Conservation (phyloP, 1,284 basidiomycete genomes). For the Exobasidium cylindrosporum region DNA sequence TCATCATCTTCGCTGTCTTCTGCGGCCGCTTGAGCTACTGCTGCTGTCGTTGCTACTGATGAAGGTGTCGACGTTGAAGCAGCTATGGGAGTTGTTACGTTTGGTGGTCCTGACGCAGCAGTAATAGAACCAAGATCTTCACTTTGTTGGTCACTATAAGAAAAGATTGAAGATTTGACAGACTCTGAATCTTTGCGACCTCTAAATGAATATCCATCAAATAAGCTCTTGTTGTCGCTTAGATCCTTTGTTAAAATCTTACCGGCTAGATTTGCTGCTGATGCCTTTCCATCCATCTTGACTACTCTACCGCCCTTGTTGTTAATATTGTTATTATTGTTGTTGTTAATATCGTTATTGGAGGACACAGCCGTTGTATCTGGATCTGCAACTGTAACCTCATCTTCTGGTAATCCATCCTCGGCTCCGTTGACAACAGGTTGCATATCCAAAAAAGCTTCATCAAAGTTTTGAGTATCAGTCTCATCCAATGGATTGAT, state of each 20-base stretch:
- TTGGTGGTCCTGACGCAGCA: not conserved
- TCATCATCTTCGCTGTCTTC: constrained; percentile 43
- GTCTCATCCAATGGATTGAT: constrained; percentile 87
- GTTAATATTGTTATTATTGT: constrained; percentile 12
- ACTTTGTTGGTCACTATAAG: constrained; percentile 17
- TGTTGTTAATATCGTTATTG: not conserved
- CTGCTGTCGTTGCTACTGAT: constrained; percentile 12
- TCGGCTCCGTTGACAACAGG: constrained; percentile 32
- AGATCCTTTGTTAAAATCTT: constrained; percentile 17
- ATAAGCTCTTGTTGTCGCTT: constrained; percentile 31
- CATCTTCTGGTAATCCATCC: constrained; percentile 11
- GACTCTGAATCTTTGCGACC: constrained; percentile 47
- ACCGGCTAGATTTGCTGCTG: constrained; percentile 1
- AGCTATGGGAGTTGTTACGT: not conserved
- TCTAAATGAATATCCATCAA: constrained; percentile 50
- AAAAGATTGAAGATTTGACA: constrained; percentile 28
- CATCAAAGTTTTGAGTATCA: constrained; percentile 97
- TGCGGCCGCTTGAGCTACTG: constrained; percentile 7
- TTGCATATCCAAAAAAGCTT: constrained; percentile 84
- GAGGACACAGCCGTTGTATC: not conserved
- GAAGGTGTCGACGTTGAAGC: constrained; percentile 13
- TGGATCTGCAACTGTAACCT: not conserved
- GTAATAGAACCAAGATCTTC: not conserved
- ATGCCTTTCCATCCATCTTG: constrained; percentile 21
- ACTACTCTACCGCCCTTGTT: constrained; percentile 12